A percentile compares a stretch with the other conserved stretches of the same genome.
These are phyloP conservation scores for Hirsutella rhossiliensis DNA, from an alignment of 2,329 filamentous ascomycete species.

Conservation along the genomic window DNA sequence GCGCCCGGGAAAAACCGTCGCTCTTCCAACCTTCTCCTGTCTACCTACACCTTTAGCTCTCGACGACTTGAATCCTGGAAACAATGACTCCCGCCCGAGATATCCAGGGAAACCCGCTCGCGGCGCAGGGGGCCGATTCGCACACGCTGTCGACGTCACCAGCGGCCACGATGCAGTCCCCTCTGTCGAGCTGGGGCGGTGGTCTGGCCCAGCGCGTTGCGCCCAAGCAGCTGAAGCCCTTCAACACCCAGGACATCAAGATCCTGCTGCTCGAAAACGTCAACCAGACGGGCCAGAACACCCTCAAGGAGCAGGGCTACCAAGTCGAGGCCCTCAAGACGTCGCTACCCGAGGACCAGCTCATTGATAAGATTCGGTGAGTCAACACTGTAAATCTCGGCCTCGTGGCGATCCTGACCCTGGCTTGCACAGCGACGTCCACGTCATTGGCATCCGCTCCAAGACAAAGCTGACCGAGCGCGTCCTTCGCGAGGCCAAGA, in stretches of 20 bases:
- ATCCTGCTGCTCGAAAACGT: constrained; percentile 93
- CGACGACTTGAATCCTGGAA: too few relatives aligned
- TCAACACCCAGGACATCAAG: constrained; percentile 92
- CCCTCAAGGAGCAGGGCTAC: constrained; percentile 77
- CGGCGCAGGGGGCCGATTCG: constrained; percentile 25
- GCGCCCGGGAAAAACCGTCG: too few relatives aligned
- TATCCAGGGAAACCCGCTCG: constrained; percentile 26
- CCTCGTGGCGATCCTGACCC: background rate
- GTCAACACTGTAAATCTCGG: constrained; percentile 14
- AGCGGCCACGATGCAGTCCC: constrained; percentile 61
- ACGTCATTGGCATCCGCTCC: constrained; percentile 95
- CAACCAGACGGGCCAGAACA: constrained; percentile 77
- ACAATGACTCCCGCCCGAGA: constrained; percentile 33
- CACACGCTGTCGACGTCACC: constrained; percentile 59
- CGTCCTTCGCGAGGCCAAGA: constrained; percentile 80
- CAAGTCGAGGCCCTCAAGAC: constrained; percentile 88
- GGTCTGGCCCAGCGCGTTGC: constrained; percentile 24
- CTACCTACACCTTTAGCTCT: too few relatives aligned
- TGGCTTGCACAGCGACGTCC: constrained; percentile 59
- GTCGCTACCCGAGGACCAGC: constrained; percentile 79
- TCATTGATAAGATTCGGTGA: constrained; percentile 93
- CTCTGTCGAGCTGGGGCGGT: constrained; percentile 48
- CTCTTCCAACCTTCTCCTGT: too few relatives aligned
- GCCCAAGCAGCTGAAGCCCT: constrained; percentile 80
- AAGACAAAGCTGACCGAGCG: constrained; percentile 89